These are phyloP conservation scores for Aspergillus jensenii DNA, from an alignment of 2,329 filamentous ascomycete genomes.

Conservation along the genomic window DNA sequence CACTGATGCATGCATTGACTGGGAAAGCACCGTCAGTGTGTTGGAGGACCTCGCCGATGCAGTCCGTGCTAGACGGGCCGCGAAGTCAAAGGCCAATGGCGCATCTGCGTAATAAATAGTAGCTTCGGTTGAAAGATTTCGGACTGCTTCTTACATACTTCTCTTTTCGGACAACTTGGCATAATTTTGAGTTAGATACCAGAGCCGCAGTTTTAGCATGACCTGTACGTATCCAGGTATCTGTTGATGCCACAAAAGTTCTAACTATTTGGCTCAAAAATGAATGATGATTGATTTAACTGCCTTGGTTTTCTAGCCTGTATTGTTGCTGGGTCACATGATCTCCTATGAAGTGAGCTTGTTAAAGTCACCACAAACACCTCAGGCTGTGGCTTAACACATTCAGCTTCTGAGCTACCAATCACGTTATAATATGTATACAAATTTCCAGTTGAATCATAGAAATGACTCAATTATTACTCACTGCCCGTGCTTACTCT, in stretches of 20 bases:
- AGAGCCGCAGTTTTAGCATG: slow-evolving; percentile 12
- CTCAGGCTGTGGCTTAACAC: not conserved
- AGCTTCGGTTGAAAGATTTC: not conserved
- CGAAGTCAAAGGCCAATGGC: slow-evolving; percentile 29
- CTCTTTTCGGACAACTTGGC: slow-evolving; percentile 7
- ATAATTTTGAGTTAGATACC: slow-evolving; percentile 23
- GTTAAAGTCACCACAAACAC: not conserved
- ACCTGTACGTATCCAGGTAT: not conserved
- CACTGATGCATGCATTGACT: slow-evolving; percentile 93
- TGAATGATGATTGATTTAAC: not conserved
- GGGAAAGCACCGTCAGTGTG: slow-evolving; percentile 79
- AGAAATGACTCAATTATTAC: not conserved
- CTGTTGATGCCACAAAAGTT: slow-evolving; percentile 4
- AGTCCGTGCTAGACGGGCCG: slow-evolving; percentile 70
- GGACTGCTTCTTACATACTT: slow-evolving; percentile 8
- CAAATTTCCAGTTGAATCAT: not conserved
- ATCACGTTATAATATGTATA: not conserved
- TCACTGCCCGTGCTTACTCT: not conserved
- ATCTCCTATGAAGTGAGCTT: not conserved
- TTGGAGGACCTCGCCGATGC: slow-evolving; percentile 84
- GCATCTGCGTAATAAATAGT: slow-evolving; percentile 20
- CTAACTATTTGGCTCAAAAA: not conserved
- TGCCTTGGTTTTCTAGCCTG: not conserved
- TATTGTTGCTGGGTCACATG: not conserved
- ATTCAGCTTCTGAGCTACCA: not conserved